A percentile compares a stretch with the other conserved stretches of the same genome.
phyloP scores from a whole-genome alignment of 331 rosid species.

The Quercus tomentella region DNA sequence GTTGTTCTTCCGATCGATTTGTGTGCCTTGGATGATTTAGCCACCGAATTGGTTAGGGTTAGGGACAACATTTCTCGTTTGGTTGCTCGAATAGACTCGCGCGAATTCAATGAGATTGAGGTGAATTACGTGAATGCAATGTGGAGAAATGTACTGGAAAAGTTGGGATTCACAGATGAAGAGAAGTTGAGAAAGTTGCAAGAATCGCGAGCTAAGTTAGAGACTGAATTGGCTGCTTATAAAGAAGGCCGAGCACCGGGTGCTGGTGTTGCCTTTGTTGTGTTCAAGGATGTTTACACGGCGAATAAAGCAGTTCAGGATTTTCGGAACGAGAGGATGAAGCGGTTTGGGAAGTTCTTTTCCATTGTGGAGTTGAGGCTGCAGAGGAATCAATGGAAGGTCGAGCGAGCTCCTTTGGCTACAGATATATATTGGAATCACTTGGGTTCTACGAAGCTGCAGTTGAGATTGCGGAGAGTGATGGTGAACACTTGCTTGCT shows the following conservation, averaged over 20 bases:
- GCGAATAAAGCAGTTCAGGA: slow-evolving; percentile 95
- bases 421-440: slow-evolving; percentile 94
- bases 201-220: slow-evolving; percentile 81
- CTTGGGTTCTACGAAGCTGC: slow-evolving; percentile 70
- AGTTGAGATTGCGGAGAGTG: slow-evolving; percentile 64
- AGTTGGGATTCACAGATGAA: slow-evolving; percentile 68
- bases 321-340: slow-evolving; percentile 79
- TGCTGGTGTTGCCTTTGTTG: slow-evolving; percentile 91
- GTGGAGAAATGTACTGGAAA: slow-evolving; percentile 20
- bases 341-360: slow-evolving; percentile 79
- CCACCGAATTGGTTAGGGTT: slow-evolving; percentile 55
- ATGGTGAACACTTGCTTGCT: slow-evolving; percentile 79
- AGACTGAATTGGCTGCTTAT: slow-evolving; percentile 73
- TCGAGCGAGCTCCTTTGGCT: slow-evolving; percentile 97
- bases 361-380: slow-evolving; percentile 81
- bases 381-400: slow-evolving; percentile 93
- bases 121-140: too few species aligned
- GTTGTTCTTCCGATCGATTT: slow-evolving; percentile 85
- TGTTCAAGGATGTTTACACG: slow-evolving; percentile 88
- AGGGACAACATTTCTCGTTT: slow-evolving; percentile 79
- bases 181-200: slow-evolving; percentile 67
- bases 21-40: slow-evolving; percentile 91
- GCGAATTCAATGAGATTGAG: slow-evolving; percentile 40
- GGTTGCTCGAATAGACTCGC: slow-evolving; percentile 76
- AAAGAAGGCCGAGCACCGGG: slow-evolving; percentile 81